Base-by-base conservation (phyloP, 306 rosid species). In the Trifolium repens region DNA sequence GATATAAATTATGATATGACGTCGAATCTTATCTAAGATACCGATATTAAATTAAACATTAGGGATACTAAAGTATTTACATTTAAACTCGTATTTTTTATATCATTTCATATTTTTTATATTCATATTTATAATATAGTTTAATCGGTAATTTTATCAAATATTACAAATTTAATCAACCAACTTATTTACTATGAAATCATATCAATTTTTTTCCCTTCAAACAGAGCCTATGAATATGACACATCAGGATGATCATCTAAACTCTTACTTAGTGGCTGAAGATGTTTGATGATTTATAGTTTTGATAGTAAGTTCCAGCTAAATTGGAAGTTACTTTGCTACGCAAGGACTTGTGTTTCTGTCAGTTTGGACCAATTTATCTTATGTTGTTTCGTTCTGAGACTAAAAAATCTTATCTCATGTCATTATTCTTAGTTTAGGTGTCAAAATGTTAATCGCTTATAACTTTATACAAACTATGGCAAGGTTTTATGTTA, bases 301-400 rank as follows among this genome's bases (percentile, higher is more conserved):
- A 57, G 14, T 66, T 46, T 47, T 77, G 83, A 78, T 78, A 59
- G 67, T 49, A 78, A 66, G 81, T 71, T 80, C 46, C 82, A 83
- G 58, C 83, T 64, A 60, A 74, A 75, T 69, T 78, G 34, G 82
- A 66, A 81, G 74, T 61, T 47, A 61, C 63, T 86, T 77, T 67
- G 60, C 59, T 72, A 42, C 49, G 52, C 74, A 60, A 74, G 76
- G 71, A 58, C 50, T 75, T 24, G 55, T 44, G 77, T 60, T 77
- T 53, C 59, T 75, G 39, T 82, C 76, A 69, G 78, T 4, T 58
- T 50, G 81, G 78, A 24, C 71, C 32, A 44, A 64, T 64, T 40
- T 67, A 37, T 66, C 71, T 61, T 54, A 74, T 60, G 74, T 75
- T 80, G 87, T 74, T 83, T 73, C 50, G 63, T 73, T 76, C 50